Conservation (phyloP, 176 grass and related monocot species). For the Aegilops bicornis region DNA sequence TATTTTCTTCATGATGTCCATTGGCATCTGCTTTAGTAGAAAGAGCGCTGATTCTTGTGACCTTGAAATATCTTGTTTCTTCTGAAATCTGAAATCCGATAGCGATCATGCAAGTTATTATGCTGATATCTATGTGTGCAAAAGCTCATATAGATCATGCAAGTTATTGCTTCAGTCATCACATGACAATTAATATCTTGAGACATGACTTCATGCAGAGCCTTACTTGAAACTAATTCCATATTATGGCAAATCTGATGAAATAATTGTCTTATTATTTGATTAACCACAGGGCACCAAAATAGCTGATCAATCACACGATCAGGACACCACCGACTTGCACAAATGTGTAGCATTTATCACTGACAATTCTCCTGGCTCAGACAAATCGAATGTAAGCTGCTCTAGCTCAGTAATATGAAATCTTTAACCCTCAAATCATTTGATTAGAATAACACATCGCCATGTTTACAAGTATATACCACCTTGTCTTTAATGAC, state of each 20-base stretch:
- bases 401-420: neutral
- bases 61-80: conserved; percentile 2
- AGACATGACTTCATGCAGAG: neutral
- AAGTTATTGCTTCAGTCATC: neutral
- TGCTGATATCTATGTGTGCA: neutral
- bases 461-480: neutral
- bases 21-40: neutral
- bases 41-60: conserved; percentile 11
- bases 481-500: conserved; percentile 16
- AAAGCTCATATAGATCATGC: neutral
- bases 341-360: conserved; percentile 80
- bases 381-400: conserved; percentile 59
- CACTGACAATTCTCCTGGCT: conserved; percentile 9
- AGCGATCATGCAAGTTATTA: neutral
- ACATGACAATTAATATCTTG: neutral
- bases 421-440: neutral
- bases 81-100: neutral
- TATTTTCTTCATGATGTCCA: neutral
- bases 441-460: neutral
- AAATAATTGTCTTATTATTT: conserved; percentile 13
- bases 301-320: conserved; percentile 72
- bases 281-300: conserved; percentile 51
- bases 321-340: conserved; percentile 91
- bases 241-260: neutral
- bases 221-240: neutral